Evolutionary conservation across 2,329 filamentous ascomycete genomes (phyloP), one percentile per base, ranked within the genome.

Genomic region (Thielaviopsis cerberus): DNA sequence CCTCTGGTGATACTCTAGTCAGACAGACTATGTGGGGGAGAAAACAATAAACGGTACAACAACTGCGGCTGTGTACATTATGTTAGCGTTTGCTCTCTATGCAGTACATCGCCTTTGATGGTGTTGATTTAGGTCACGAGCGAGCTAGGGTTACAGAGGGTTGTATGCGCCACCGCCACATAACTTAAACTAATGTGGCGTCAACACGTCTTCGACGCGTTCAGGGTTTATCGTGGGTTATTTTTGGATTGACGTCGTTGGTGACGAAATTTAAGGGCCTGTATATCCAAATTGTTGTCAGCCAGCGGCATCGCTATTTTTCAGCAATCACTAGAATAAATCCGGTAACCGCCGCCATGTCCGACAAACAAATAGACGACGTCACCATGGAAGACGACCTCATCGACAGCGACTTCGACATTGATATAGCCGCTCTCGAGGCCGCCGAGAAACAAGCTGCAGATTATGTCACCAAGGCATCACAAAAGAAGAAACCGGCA

Each of bases 331-430:
- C n/a, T n/a, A n/a, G n/a, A n/a, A n/a, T n/a, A n/a, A n/a, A n/a
- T n/a, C n/a, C n/a, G n/a, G n/a, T n/a, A n/a, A n/a, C 56, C 8
- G 27, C 22, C 52, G n/a, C 22, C 34, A 27, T 62, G 20, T 53
- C 54, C 15, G 57, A 54, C 20, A 51, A 57, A 17, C 59, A 55
- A 11, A 25, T 34, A 22, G 67, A 63, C 56, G 72, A 75, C 57
- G 67, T 74, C 57, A 68, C 70, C 45, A 75, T 75, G 73, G 67
- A 61, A 22, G 55, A 61, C 20, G 53, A 59, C n/a, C 24, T 60
- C 8, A 59, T 61, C 30, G 58, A 60, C 15, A 58, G 57, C 5
- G 52, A 59, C 41, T 26, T 61, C 20, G 59, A 58, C 27, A 59
- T 58, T 26, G 60, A 61, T 41, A 64, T 65, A 25, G 55, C 58